Conservation (phyloP, 257 asterid genomes). For the Linaria vulgaris region DNA sequence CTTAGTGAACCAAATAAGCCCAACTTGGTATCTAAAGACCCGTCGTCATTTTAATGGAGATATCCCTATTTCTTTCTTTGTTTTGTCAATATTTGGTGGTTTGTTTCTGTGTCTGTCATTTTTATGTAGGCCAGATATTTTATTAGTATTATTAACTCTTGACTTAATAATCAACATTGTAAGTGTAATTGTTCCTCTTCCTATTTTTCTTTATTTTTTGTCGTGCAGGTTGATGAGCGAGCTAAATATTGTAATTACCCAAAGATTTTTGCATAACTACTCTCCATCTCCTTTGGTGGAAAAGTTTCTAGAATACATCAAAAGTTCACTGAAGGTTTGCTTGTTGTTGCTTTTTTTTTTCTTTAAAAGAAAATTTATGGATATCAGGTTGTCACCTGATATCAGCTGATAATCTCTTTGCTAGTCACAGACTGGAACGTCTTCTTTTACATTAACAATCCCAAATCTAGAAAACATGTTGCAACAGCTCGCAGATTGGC, state of each 20-base stretch:
- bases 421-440: constrained; percentile 15
- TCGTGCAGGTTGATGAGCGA: constrained; percentile 77
- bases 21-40: constrained; percentile 3
- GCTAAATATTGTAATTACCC: constrained; percentile 61
- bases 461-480: not conserved
- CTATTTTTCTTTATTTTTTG: constrained; percentile 22
- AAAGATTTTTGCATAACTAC: constrained; percentile 57
- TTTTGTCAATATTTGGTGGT: constrained; percentile 3
- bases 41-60: constrained; percentile 1
- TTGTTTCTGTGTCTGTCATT: constrained; percentile 12
- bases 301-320: constrained; percentile 68
- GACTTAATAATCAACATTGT: constrained; percentile 11
- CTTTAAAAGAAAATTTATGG: too few relatives aligned
- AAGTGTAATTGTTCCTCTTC: constrained; percentile 4
- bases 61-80: not conserved
- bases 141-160: not conserved
- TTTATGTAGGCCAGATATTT: constrained; percentile 4
- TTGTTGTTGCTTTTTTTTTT: constrained; percentile 18
- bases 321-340: constrained; percentile 72
- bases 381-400: constrained; percentile 16
- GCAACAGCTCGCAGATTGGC: not conserved
- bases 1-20: not conserved
- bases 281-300: constrained; percentile 55
- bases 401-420: constrained; percentile 10
- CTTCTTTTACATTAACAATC: not conserved